Evolutionary conservation across 2,329 filamentous ascomycete species (phyloP).

Genomic region (Chaetomium strumarium): DNA sequence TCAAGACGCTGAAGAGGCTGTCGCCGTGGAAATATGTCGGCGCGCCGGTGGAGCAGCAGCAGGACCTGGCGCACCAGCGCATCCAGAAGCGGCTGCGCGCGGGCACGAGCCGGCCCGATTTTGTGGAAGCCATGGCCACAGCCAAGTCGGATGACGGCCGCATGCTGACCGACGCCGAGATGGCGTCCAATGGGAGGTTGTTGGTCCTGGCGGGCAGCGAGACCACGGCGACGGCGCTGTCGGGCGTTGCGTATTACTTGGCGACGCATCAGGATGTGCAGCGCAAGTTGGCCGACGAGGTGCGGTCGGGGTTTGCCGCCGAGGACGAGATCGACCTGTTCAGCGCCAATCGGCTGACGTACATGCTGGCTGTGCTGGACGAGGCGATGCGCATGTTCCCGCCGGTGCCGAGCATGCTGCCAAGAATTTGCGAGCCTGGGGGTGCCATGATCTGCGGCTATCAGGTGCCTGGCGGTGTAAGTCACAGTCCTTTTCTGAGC

Average conservation of each 20-base stretch:
- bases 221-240: conserved; percentile 42
- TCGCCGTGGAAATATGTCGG: neutral
- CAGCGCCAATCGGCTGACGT: conserved; percentile 23
- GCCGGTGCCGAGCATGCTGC: conserved; percentile 20
- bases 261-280: conserved; percentile 33
- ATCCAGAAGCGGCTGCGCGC: conserved; percentile 9
- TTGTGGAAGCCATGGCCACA: conserved; percentile 14
- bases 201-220: conserved; percentile 43
- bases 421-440: conserved; percentile 21
- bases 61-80: neutral
- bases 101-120: conserved; percentile 9
- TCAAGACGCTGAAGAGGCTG: neutral
- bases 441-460: conserved; percentile 29
- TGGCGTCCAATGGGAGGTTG: conserved; percentile 19
- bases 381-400: conserved; percentile 30
- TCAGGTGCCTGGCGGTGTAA: conserved; percentile 30
- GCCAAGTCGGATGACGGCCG: conserved; percentile 9
- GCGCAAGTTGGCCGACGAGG: conserved; percentile 34
- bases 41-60: neutral
- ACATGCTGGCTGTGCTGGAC: conserved; percentile 30
- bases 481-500: conserved; percentile 8
- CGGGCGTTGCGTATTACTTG: conserved; percentile 34
- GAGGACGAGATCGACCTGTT: conserved; percentile 28
- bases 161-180: conserved; percentile 13
- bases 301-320: conserved; percentile 33